Evolutionary conservation across 2,329 filamentous ascomycete genomes (phyloP), one percentile per base, ranked within the genome.

Genomic region (Monilinia vaccinii-corymbosi): DNA sequence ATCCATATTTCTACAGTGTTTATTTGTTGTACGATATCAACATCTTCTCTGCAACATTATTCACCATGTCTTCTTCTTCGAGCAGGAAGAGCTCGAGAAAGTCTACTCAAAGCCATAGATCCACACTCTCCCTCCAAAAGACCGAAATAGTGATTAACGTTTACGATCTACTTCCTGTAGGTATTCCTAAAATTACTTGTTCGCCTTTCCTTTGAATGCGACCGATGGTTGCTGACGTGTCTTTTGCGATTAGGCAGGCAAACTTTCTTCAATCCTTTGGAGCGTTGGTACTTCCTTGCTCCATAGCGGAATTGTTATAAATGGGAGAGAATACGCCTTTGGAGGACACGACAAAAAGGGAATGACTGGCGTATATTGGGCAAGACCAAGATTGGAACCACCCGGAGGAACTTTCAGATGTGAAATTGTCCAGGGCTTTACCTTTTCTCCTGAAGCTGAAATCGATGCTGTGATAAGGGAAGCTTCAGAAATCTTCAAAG

Each of bases 321-420:
- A 86, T 71, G 83, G 86, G 66, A 82, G 79, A 64, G 90, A 95
- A 76, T 95, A 94, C 71, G 90, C 90, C 25, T 95, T 90, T 69
- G 90, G 90, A 47, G 90, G 90, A 1, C 90, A 95, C 72, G 84
- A 89, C 70, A 82, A 81, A 66, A 81, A 77, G 53, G 81, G 82
- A 28, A 73, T 86, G 60, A 93, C 88, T 4, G 90, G 90, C 52
- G 89, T 95, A 10, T 95, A 94, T 75, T 91, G 85, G 84, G 93
- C 89, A 18, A 84, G 79, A 63, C 89, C 90, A 1, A 80, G 79
- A 65, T 81, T 83, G 36, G 83, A 87, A 52, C 89, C 89, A 0
- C 88, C 89, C 0, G 89, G 89, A 36, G 89, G 87, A 48, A 90
- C 86, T 1, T 93, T 91, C 75, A 81, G 82, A 68, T 83, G 80